Evolutionary conservation across 2,329 filamentous ascomycete species (phyloP).

Genomic region (Fusarium hainanense): DNA sequence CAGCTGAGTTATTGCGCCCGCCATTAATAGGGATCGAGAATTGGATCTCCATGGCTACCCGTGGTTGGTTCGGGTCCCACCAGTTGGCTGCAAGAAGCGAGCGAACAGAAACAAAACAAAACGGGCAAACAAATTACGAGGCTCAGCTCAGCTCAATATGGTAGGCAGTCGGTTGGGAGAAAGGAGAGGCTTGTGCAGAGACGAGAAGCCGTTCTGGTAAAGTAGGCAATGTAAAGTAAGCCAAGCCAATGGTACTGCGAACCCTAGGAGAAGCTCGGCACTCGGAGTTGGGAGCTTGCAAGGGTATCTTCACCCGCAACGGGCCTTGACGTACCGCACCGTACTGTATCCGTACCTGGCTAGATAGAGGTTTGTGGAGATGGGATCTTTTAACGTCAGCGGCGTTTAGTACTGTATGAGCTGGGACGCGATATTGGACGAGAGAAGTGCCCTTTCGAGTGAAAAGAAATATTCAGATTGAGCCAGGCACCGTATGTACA

Average conservation of each 20-base stretch:
- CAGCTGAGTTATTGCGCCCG: conserved; percentile 32
- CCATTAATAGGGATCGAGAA: conserved; percentile 50
- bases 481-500: neutral
- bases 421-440: neutral
- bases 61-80: conserved; percentile 16
- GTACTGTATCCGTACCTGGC: conserved; percentile 15
- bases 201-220: conserved; percentile 30
- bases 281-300: conserved; percentile 21
- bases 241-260: neutral
- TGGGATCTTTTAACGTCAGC: conserved; percentile 28
- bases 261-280: conserved; percentile 26
- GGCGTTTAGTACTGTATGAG: conserved; percentile 17
- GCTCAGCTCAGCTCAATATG: conserved; percentile 8
- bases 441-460: neutral
- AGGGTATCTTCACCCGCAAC: conserved; percentile 16
- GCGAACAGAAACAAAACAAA: neutral
- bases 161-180: conserved; percentile 12
- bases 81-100: neutral
- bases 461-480: neutral
- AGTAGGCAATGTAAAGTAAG: neutral
- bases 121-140: neutral
- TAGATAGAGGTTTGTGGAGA: conserved; percentile 13
- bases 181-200: conserved; percentile 27
- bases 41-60: conserved; percentile 52
- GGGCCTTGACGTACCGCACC: neutral